Evolutionary conservation across 306 rosid genomes (phyloP).

Genomic region (Aeschynomene evenia): DNA sequence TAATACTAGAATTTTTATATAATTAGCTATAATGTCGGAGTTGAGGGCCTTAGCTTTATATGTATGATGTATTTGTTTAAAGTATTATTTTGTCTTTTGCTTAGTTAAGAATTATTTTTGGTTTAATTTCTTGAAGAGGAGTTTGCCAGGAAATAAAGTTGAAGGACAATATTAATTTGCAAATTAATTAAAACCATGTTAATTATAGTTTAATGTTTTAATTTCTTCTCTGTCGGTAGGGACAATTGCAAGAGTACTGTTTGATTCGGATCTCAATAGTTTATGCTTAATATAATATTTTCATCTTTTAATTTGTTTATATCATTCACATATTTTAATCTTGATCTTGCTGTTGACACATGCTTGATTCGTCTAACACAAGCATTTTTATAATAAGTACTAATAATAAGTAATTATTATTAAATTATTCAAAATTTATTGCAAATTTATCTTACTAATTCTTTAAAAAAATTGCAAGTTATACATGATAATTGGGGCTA

Average conservation of each 20-base stretch:
- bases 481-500: neutral
- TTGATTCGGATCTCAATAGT: conserved; percentile 2
- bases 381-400: no score
- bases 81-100: neutral
- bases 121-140: neutral
- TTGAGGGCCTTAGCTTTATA: neutral
- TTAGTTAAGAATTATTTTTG: neutral
- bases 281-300: neutral
- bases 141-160: conserved; percentile 17
- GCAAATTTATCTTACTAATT: neutral
- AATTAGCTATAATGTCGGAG: no score
- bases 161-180: neutral
- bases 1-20: neutral
- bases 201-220: neutral
- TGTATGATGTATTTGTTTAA: neutral
- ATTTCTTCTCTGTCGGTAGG: conserved; percentile 25
- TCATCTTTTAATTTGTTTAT: neutral
- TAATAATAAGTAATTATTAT: neutral
- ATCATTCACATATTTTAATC: neutral
- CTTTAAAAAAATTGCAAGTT: neutral
- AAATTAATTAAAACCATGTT: neutral
- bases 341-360: neutral
- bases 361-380: neutral
- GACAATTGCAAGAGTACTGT: neutral
- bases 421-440: neutral